A percentile compares a stretch with the other conserved stretches of the same genome.
These are phyloP conservation scores for Ophiostoma ulmi DNA, from an alignment of 2,329 filamentous ascomycete species.

Conservation along the genomic window DNA sequence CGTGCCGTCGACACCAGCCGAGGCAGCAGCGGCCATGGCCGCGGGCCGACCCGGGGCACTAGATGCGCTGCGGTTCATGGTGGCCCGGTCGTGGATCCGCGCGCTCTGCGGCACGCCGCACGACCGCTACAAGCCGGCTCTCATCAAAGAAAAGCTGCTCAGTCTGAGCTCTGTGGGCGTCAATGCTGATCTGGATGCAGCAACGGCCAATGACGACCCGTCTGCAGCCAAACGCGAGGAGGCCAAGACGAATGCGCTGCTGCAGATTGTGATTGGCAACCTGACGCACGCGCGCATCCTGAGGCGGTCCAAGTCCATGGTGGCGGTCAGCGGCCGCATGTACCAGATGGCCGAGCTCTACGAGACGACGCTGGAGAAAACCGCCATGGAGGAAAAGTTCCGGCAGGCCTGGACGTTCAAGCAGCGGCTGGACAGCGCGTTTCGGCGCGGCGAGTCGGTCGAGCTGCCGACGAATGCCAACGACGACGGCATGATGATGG, in stretches of 20 bases:
- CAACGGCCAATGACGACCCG: background rate
- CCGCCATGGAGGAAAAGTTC: slow-evolving; percentile 51
- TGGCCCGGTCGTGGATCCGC: slow-evolving; percentile 46
- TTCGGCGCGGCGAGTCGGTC: slow-evolving; percentile 39
- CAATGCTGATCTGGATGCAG: too few relatives aligned
- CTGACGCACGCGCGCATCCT: slow-evolving; percentile 51
- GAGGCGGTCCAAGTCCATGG: slow-evolving; percentile 55
- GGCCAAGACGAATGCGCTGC: slow-evolving; percentile 40
- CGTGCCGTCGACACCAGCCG: slow-evolving; percentile 7
- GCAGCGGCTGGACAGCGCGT: slow-evolving; percentile 51
- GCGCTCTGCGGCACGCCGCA: slow-evolving; percentile 53
- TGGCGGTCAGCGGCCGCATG: slow-evolving; percentile 53
- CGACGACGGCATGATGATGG: slow-evolving; percentile 62
- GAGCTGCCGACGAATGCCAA: slow-evolving; percentile 51
- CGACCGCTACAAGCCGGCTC: slow-evolving; percentile 44
- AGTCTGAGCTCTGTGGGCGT: slow-evolving; percentile 38
- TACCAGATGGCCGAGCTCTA: slow-evolving; percentile 60
- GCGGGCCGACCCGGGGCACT: background rate
- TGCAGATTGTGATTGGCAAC: slow-evolving; percentile 46
- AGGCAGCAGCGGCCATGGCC: slow-evolving; percentile 11
- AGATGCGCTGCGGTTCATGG: slow-evolving; percentile 17
- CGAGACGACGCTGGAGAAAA: slow-evolving; percentile 51
- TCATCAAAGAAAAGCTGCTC: slow-evolving; percentile 48
- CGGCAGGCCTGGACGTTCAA: slow-evolving; percentile 58
- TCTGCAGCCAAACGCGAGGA: slow-evolving; percentile 27